These are phyloP conservation scores for Yamadazyma kanchanaburiensis DNA, from an alignment of 1,139 yeast genomes.

Conservation along the genomic window DNA sequence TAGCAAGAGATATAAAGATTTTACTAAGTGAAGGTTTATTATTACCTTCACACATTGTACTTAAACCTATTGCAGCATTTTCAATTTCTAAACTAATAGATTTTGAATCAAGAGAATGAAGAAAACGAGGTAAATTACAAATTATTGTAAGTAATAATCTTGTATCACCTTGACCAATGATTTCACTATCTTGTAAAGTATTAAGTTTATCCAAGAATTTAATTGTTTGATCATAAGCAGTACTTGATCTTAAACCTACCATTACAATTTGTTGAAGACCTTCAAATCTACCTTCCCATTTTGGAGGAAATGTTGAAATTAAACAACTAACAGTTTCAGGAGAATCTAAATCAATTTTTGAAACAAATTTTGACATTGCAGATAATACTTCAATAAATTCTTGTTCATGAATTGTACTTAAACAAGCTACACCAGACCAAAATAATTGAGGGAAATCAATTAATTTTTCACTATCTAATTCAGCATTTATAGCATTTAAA, in stretches of 20 bases:
- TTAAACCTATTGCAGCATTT: slow-evolving; percentile 57
- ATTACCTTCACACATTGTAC: slow-evolving; percentile 57
- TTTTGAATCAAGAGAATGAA: slow-evolving; percentile 69
- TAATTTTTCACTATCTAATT: slow-evolving; percentile 70
- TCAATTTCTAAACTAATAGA: slow-evolving; percentile 50
- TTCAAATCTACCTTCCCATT: slow-evolving; percentile 93
- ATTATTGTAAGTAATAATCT: slow-evolving; percentile 70
- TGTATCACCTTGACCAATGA: slow-evolving; percentile 70
- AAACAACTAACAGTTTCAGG: slow-evolving; percentile 82
- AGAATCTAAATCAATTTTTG: slow-evolving; percentile 83
- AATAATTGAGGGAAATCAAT: slow-evolving; percentile 90
- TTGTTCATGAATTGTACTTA: slow-evolving; percentile 86
- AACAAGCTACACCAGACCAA: slow-evolving; percentile 94
- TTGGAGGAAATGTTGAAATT: slow-evolving; percentile 84
- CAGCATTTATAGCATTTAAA: slow-evolving; percentile 84
- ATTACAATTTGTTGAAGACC: slow-evolving; percentile 79
- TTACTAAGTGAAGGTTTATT: slow-evolving; percentile 63
- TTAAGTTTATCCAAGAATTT: slow-evolving; percentile 72
- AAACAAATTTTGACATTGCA: slow-evolving; percentile 74
- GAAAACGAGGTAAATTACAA: slow-evolving; percentile 78
- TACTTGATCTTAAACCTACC: slow-evolving; percentile 79
- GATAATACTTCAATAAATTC: slow-evolving; percentile 88
- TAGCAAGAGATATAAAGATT: slow-evolving; percentile 72
- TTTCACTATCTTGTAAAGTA: slow-evolving; percentile 64
- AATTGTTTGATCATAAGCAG: slow-evolving; percentile 76